A percentile compares a stretch with the other conserved stretches of the same genome.
These are phyloP conservation scores for Friedmanniomyces endolithicus DNA, from an alignment of 495 filamentous ascomycete genomes.

Conservation along the genomic window DNA sequence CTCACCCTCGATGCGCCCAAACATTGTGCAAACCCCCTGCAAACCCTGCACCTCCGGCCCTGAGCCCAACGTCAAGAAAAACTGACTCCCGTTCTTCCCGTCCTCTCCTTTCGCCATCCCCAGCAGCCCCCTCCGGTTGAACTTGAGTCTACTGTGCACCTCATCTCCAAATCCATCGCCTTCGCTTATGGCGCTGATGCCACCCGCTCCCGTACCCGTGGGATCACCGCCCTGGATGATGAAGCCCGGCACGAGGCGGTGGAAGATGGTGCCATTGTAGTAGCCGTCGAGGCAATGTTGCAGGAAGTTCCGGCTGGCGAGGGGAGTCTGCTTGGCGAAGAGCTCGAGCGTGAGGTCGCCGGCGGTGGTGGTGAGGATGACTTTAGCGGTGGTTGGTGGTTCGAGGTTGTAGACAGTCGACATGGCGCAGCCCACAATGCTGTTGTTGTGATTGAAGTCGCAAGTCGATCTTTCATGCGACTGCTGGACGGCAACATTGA, in stretches of 20 bases:
- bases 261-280: conserved; percentile 85
- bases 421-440: no score
- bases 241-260: conserved; percentile 83
- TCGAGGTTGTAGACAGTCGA: conserved; percentile 64
- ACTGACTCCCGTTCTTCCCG: conserved; percentile 84
- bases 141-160: conserved; percentile 81
- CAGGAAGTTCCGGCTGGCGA: conserved; percentile 88
- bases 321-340: conserved; percentile 84
- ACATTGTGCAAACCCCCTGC: conserved; percentile 38
- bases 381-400: conserved; percentile 81
- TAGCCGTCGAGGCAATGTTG: conserved; percentile 90
- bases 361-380: conserved; percentile 73
- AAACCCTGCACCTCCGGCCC: conserved; percentile 73
- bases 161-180: conserved; percentile 81
- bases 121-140: conserved; percentile 78
- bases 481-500: no score
- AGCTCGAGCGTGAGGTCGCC: conserved; percentile 84
- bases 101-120: conserved; percentile 85
- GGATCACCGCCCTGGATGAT: conserved; percentile 86
- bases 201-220: conserved; percentile 74
- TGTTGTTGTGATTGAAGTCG: no score
- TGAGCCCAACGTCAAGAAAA: conserved; percentile 83
- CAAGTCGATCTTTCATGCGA: no score
- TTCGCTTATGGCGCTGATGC: conserved; percentile 80
- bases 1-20: conserved; percentile 83